Evolutionary conservation across 371 early-diverging fungal species (phyloP).

Genomic region (Phascolomyces articulosus): DNA sequence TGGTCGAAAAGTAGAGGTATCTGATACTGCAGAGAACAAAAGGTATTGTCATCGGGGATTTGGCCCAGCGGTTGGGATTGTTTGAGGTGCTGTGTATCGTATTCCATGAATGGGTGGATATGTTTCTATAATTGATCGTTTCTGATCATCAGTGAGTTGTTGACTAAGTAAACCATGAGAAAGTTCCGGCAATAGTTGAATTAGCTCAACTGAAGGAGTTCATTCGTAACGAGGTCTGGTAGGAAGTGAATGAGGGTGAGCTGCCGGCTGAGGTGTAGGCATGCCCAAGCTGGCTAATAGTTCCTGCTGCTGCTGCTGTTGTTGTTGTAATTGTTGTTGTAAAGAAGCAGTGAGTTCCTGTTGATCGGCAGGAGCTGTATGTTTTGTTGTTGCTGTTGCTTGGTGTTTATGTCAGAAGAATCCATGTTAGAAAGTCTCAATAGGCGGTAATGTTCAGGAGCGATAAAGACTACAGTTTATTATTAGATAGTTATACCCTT

Average conservation of each 20-base stretch:
- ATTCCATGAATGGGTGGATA: constrained; percentile 12
- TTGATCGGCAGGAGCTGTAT: neutral
- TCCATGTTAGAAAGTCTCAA: neutral
- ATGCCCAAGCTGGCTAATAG: neutral
- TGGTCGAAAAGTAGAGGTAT: constrained; percentile 14
- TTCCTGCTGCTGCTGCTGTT: neutral
- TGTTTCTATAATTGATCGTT: constrained; percentile 8
- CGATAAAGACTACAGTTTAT: constrained; percentile 1
- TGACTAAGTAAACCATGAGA: neutral
- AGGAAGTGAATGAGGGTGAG: neutral
- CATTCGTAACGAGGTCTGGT: constrained; percentile 14
- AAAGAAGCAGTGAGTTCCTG: neutral
- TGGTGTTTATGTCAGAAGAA: neutral
- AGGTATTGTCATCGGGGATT: neutral
- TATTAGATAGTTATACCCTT: neutral
- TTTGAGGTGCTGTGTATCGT: constrained; percentile 13
- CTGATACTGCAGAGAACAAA: constrained; percentile 19
- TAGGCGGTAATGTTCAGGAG: neutral
- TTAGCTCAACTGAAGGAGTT: neutral
- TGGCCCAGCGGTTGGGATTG: constrained; percentile 17
- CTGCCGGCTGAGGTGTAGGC: neutral
- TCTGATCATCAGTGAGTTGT: constrained; percentile 9
- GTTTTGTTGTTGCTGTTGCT: neutral
- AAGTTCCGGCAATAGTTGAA: neutral
- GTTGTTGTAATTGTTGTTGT: neutral